These are phyloP conservation scores for Kodamaea derodonti DNA, from an alignment of 1,139 yeast genomes.

Conservation along the genomic window DNA sequence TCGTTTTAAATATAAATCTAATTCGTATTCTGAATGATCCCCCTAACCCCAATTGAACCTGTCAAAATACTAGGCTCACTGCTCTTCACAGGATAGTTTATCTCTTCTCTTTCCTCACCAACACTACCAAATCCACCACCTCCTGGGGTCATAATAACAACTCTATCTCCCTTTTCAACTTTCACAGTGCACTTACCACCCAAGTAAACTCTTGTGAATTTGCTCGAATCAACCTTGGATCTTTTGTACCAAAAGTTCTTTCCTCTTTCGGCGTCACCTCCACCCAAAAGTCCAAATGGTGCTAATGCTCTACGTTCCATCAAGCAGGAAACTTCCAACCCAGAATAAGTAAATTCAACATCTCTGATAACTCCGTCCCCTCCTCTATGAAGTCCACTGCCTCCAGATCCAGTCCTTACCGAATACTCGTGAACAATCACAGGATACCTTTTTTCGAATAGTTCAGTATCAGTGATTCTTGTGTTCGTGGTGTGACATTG, in stretches of 20 bases:
- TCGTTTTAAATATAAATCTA: no score
- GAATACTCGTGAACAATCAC: constrained; percentile 41
- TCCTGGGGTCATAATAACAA: constrained; percentile 43
- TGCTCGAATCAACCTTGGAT: constrained; percentile 17
- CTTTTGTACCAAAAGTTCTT: constrained; percentile 34
- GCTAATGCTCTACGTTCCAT: constrained; percentile 45
- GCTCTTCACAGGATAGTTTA: constrained; percentile 24
- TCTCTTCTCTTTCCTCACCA: constrained; percentile 4
- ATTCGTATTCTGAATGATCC: constrained; percentile 32
- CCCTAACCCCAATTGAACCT: constrained; percentile 37
- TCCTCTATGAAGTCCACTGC: constrained; percentile 38
- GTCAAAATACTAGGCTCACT: constrained; percentile 22
- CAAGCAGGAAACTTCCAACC: constrained; percentile 40
- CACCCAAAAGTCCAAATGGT: constrained; percentile 45
- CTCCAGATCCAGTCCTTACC: constrained; percentile 40
- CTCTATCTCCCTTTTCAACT: constrained; percentile 39
- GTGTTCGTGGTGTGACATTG: constrained; percentile 50
- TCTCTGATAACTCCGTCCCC: constrained; percentile 47
- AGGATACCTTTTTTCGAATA: constrained; percentile 46
- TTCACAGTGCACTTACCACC: constrained; percentile 44
- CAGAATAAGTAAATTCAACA: constrained; percentile 38
- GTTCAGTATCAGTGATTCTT: constrained; percentile 45
- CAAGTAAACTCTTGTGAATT: constrained; percentile 25
- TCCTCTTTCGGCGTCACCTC: constrained; percentile 38
- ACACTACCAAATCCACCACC: constrained; percentile 45